Percentiles rank a stretch among this genome's conserved stretches.
phyloP scores from a whole-genome alignment of 768 basidiomycete genomes.

The Boletus vinaceobasis region DNA sequence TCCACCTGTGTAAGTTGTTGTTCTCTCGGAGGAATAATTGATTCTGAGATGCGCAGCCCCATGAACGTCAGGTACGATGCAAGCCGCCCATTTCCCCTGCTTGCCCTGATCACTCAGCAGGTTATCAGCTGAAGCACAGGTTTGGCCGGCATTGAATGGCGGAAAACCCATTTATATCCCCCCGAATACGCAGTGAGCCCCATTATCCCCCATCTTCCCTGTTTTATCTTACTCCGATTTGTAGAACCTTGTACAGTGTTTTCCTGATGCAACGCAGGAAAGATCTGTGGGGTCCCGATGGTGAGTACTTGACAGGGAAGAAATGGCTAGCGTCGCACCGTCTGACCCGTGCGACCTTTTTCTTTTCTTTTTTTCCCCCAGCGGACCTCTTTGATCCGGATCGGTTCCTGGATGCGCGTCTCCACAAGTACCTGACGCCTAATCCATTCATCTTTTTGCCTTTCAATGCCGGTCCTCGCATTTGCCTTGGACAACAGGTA shows the following conservation, averaged over 20 bases:
- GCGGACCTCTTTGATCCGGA: constrained; percentile 56
- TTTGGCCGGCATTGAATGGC: too few species aligned
- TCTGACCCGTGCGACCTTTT: too few species aligned
- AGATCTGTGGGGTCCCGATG: constrained; percentile 39
- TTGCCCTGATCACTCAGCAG: background rate
- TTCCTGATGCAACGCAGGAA: constrained; percentile 39
- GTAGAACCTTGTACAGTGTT: constrained; percentile 13
- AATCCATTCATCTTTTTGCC: constrained; percentile 71
- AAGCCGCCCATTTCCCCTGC: background rate
- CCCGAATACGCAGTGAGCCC: too few species aligned
- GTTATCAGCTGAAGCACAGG: too few species aligned
- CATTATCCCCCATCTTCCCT: too few species aligned
- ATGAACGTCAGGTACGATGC: constrained; percentile 11
- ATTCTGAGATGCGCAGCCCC: constrained; percentile 18
- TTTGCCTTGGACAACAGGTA: constrained; percentile 54
- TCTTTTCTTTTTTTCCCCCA: background rate
- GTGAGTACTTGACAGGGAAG: constrained; percentile 8
- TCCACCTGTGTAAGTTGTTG: constrained; percentile 25
- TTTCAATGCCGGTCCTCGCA: constrained; percentile 65
- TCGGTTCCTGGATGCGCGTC: constrained; percentile 57
- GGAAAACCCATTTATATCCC: too few species aligned
- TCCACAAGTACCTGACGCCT: constrained; percentile 48
- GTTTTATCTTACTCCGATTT: too few species aligned
- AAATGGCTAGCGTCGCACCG: too few species aligned
- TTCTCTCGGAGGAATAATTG: background rate